A percentile compares a stretch with the other conserved stretches of the same genome.
These are phyloP conservation scores for Poa annua DNA, from an alignment of 176 grass and related monocot species.

Conservation along the genomic window DNA sequence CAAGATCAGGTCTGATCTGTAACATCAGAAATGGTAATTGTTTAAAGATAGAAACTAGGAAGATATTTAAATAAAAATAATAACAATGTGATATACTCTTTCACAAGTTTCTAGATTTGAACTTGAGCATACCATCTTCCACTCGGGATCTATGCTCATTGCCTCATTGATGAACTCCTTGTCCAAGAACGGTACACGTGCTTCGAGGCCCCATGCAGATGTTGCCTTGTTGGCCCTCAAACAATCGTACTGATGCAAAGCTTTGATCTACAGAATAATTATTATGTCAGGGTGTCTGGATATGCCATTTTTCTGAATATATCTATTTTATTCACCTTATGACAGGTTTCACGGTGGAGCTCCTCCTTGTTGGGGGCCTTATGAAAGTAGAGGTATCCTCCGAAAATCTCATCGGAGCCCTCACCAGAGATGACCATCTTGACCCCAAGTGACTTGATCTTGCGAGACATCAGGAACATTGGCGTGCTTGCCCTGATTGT, in stretches of 20 bases:
- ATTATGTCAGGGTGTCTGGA: background rate
- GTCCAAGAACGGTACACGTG: slow-evolving; percentile 85
- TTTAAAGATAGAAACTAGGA: background rate
- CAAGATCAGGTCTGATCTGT: slow-evolving; percentile 71
- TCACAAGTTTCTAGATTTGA: background rate
- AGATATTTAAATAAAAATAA: slow-evolving; percentile 13
- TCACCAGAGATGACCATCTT: slow-evolving; percentile 96
- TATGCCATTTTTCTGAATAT: background rate
- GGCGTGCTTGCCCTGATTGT: slow-evolving; percentile 84
- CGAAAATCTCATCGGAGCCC: slow-evolving; percentile 84
- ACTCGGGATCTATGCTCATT: slow-evolving; percentile 86
- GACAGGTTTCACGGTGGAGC: slow-evolving; percentile 73
- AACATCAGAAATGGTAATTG: slow-evolving; percentile 3
- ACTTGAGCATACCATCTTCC: slow-evolving; percentile 66
- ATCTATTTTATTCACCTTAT: slow-evolving; percentile 43
- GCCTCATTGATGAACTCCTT: slow-evolving; percentile 76
- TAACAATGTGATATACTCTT: background rate
- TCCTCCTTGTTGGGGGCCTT: slow-evolving; percentile 89
- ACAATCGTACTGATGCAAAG: slow-evolving; percentile 87
- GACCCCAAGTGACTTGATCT: slow-evolving; percentile 89
- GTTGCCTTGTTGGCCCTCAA: slow-evolving; percentile 86
- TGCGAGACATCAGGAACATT: slow-evolving; percentile 90
- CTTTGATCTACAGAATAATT: slow-evolving; percentile 60
- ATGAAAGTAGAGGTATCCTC: slow-evolving; percentile 92
- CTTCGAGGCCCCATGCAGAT: slow-evolving; percentile 83